Evolutionary conservation across 225 moss, liverwort and hornwort genomes (phyloP).

Genomic region (Pleurozium schreberi): DNA sequence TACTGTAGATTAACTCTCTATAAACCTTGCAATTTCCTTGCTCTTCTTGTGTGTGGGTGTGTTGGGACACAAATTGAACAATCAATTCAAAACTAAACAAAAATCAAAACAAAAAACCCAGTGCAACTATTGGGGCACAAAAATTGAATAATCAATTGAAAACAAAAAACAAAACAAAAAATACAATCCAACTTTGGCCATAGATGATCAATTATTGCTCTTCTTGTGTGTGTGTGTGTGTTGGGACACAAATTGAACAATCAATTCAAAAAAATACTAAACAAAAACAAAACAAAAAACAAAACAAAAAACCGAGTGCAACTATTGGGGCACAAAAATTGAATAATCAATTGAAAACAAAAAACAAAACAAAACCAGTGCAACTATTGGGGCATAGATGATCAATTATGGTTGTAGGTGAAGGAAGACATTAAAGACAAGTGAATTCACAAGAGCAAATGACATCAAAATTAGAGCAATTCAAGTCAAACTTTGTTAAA

Average conservation of each 20-base stretch:
- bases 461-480: not conserved
- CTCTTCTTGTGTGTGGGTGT: too few species aligned
- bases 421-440: rapidly evolving
- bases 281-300: not conserved
- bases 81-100: not conserved
- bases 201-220: not conserved
- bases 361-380: too few species aligned
- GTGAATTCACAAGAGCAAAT: not conserved
- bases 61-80: not conserved
- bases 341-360: not conserved
- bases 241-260: not conserved
- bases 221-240: too few species aligned
- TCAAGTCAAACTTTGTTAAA: rapidly evolving
- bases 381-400: too few species aligned
- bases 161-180: too few species aligned
- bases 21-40: too few species aligned
- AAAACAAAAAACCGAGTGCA: too few species aligned
- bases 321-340: not conserved
- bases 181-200: too few species aligned
- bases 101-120: too few species aligned
- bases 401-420: rapidly evolving
- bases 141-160: too few species aligned
- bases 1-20: not conserved
- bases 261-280: not conserved
- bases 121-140: too few species aligned